Conservation (phyloP, 2,329 filamentous ascomycete genomes). For the Aotearoamyces nothofagi region DNA sequence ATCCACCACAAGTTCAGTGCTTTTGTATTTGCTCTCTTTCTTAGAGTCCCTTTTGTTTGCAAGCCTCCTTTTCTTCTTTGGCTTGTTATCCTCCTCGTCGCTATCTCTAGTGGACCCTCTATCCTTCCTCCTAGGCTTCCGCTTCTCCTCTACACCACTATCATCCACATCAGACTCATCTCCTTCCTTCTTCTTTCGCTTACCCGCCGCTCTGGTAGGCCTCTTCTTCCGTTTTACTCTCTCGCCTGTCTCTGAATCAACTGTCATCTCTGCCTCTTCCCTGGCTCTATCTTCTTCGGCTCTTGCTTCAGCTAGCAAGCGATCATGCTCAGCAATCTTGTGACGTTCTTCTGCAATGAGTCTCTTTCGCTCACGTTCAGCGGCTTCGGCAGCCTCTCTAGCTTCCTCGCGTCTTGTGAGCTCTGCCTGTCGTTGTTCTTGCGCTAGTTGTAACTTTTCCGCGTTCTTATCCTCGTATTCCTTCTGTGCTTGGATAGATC, state of each 20-base stretch:
- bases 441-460: constrained; percentile 68
- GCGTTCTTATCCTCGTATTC: constrained; percentile 92
- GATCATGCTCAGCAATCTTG: constrained; percentile 62
- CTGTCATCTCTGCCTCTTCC: constrained; percentile 65
- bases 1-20: constrained; percentile 20
- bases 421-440: constrained; percentile 68
- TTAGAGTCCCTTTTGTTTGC: constrained; percentile 16
- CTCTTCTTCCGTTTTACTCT: constrained; percentile 67
- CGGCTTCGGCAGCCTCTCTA: constrained; percentile 49
- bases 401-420: constrained; percentile 64
- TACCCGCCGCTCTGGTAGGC: constrained; percentile 22
- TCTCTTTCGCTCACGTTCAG: constrained; percentile 58
- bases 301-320: constrained; percentile 54
- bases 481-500: constrained; percentile 67
- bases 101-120: constrained; percentile 9
- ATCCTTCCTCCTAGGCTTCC: constrained; percentile 11
- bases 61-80: constrained; percentile 20
- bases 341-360: constrained; percentile 79
- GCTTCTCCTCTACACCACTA: constrained; percentile 13
- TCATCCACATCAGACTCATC: constrained; percentile 19
- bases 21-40: constrained; percentile 19
- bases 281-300: constrained; percentile 53
- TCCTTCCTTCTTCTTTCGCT: constrained; percentile 25
- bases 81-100: constrained; percentile 20
- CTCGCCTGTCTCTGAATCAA: constrained; percentile 69